Evolutionary conservation across 1,284 basidiomycete species (phyloP).

Genomic region (Phylloboletellus chloephorus): DNA sequence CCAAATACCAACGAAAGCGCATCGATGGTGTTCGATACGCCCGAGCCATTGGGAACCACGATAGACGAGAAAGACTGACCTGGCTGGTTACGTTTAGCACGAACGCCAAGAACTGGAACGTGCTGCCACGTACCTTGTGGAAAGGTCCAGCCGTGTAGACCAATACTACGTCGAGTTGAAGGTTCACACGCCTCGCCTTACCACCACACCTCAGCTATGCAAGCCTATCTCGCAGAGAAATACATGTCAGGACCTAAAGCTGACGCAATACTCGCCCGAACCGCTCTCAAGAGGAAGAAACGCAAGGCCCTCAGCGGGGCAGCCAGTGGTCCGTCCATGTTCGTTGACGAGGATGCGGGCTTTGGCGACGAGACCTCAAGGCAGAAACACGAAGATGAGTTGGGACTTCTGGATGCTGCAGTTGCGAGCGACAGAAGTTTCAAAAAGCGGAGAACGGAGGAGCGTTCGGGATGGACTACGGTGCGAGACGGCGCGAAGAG

Average conservation of each 20-base stretch:
- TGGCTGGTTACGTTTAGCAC: neutral
- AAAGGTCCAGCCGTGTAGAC: constrained; percentile 98
- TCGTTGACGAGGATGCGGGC: constrained; percentile 67
- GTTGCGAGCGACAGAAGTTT: constrained; percentile 67
- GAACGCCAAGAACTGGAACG: neutral
- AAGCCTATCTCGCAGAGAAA: constrained; percentile 74
- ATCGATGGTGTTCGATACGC: constrained; percentile 99
- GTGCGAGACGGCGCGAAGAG: constrained; percentile 41
- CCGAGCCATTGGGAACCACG: constrained; percentile 95
- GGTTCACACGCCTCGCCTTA: too few relatives aligned
- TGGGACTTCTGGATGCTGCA: constrained; percentile 54
- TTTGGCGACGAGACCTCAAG: constrained; percentile 45
- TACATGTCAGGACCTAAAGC: constrained; percentile 98
- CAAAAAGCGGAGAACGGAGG: constrained; percentile 62
- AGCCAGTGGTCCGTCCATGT: constrained; percentile 35
- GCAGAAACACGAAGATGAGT: constrained; percentile 44
- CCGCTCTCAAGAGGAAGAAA: constrained; percentile 63
- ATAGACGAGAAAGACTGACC: constrained; percentile 91
- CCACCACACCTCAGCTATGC: constrained; percentile 36
- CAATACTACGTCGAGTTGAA: too few relatives aligned
- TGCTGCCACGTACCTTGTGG: constrained; percentile 68
- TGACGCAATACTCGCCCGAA: constrained; percentile 83
- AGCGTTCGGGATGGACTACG: constrained; percentile 55
- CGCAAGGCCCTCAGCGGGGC: constrained; percentile 46
- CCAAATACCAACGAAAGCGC: constrained; percentile 98